Evolutionary conservation across 2,329 filamentous ascomycete species (phyloP).

Genomic region (Scytalidium lignicola): DNA sequence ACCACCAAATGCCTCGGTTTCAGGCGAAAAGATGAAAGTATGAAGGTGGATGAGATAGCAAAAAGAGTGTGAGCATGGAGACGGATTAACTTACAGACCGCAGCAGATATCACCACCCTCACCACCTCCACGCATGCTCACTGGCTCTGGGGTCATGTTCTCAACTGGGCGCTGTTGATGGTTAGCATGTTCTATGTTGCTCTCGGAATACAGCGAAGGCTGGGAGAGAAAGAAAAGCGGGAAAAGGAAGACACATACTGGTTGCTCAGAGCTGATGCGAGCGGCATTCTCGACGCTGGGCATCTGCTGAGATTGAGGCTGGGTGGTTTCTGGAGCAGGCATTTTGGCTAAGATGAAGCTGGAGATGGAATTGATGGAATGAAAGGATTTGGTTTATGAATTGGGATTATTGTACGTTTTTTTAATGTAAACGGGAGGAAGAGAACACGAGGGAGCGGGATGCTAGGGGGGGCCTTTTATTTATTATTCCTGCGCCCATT

Average conservation of each 20-base stretch:
- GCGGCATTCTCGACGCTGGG: slow-evolving; percentile 11
- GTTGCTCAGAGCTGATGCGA: slow-evolving; percentile 18
- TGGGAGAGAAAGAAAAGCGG: not conserved
- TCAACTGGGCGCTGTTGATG: slow-evolving; percentile 16
- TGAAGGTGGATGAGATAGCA: not conserved
- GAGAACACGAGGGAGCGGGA: too few species aligned
- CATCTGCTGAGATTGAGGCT: slow-evolving; percentile 24
- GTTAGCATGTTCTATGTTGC: not conserved
- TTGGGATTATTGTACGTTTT: too few species aligned
- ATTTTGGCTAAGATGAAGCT: slow-evolving; percentile 13
- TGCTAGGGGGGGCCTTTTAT: too few species aligned
- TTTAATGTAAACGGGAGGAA: not conserved
- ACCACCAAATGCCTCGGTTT: not conserved
- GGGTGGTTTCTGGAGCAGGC: slow-evolving; percentile 24
- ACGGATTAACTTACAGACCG: slow-evolving; percentile 18
- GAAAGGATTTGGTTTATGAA: slow-evolving; percentile 7
- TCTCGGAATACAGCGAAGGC: too few species aligned
- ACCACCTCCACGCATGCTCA: slow-evolving; percentile 21
- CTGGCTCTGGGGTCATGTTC: slow-evolving; percentile 24
- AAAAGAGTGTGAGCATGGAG: not conserved
- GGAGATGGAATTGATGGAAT: slow-evolving; percentile 4
- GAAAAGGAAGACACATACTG: slow-evolving; percentile 19
- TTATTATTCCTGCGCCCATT: too few species aligned
- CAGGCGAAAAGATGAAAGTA: too few species aligned
- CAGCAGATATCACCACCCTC: slow-evolving; percentile 20